phyloP scores from a whole-genome alignment of 169 alveolate genomes.

The Plasmodium inui region DNA sequence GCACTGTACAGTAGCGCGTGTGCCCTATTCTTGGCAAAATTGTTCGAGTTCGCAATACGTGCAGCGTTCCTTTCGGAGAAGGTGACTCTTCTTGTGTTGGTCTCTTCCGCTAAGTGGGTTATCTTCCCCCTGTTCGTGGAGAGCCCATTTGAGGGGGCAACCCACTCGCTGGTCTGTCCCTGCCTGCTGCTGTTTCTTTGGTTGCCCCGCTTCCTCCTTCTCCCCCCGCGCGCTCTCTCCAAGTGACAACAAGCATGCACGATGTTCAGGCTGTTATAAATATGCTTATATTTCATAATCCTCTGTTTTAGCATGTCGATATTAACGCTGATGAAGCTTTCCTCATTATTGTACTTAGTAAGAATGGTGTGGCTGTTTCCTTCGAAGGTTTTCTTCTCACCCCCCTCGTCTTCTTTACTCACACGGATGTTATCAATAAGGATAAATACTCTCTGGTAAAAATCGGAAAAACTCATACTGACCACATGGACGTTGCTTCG shows the following conservation, averaged over 20 bases:
- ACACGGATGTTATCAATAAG: conserved; percentile 32
- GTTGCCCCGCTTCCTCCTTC: background rate
- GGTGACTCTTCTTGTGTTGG: background rate
- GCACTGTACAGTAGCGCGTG: conserved; percentile 38
- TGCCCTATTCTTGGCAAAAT: conserved; percentile 10
- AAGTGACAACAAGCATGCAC: conserved; percentile 26
- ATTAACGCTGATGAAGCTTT: background rate
- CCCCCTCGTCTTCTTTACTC: conserved; percentile 4
- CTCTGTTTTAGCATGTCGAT: conserved; percentile 41
- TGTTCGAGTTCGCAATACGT: conserved; percentile 9
- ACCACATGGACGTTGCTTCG: conserved; percentile 1
- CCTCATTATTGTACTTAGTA: conserved; percentile 36
- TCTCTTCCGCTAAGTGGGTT: background rate
- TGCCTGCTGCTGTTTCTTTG: background rate
- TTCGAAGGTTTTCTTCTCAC: conserved; percentile 30
- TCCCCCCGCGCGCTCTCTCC: background rate
- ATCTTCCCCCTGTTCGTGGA: background rate
- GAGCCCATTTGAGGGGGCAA: background rate
- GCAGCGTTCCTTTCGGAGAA: background rate
- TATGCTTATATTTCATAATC: conserved; percentile 51
- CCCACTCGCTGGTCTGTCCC: background rate
- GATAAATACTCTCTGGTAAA: conserved; percentile 16
- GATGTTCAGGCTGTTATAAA: conserved; percentile 41
- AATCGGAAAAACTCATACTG: conserved; percentile 29
- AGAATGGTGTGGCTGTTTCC: conserved; percentile 24